Percentiles rank a stretch among this genome's conserved stretches.
phyloP scores from a whole-genome alignment of 164 flowering plant genomes.

The Sedum album region DNA sequence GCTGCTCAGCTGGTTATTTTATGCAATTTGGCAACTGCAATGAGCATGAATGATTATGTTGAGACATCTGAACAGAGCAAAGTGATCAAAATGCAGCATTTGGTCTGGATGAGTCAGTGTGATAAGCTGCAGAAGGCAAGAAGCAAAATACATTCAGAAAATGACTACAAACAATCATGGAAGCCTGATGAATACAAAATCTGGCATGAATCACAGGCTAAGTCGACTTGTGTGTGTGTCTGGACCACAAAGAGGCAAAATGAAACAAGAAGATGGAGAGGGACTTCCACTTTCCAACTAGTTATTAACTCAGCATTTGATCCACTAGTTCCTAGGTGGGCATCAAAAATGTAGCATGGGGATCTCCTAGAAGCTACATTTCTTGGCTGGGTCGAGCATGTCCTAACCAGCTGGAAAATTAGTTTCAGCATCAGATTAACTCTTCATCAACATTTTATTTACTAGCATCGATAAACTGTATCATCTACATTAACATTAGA shows the following conservation, averaged over 20 bases:
- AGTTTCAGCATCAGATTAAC: too few species aligned
- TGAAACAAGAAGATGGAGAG: neutral
- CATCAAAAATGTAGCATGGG: neutral
- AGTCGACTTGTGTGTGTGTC: neutral
- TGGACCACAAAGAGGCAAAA: conserved; percentile 4
- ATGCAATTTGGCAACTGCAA: neutral
- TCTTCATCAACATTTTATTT: too few species aligned
- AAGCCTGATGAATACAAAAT: neutral
- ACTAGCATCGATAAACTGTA: too few species aligned
- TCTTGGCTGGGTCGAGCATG: neutral
- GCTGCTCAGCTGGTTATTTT: neutral
- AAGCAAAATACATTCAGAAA: neutral
- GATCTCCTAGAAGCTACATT: neutral
- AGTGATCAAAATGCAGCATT: neutral
- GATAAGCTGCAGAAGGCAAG: neutral
- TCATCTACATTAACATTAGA: too few species aligned
- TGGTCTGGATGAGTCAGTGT: neutral
- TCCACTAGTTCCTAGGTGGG: neutral
- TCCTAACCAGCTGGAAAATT: too few species aligned
- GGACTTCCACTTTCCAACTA: conserved; percentile 2
- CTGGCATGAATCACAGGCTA: neutral
- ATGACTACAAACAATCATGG: neutral
- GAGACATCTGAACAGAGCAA: neutral
- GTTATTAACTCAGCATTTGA: neutral
- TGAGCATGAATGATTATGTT: neutral